phyloP scores from a whole-genome alignment of 2,329 filamentous ascomycete genomes.

The Phoma sp. region DNA sequence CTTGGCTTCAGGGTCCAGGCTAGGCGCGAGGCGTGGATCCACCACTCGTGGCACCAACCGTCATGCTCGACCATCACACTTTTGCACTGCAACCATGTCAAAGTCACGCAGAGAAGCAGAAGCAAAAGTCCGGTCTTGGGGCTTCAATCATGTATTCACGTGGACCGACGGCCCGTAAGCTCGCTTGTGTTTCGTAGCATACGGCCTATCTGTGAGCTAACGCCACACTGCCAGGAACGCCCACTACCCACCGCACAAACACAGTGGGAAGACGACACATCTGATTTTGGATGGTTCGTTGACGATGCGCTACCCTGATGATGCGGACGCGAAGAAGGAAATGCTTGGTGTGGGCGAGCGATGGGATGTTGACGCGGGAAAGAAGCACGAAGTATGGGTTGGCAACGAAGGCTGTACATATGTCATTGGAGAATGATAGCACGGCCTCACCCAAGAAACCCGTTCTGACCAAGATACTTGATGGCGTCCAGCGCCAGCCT shows the following conservation, averaged over 20 bases:
- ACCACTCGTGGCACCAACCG: not conserved
- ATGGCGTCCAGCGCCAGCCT: conserved; percentile 53
- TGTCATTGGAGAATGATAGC: conserved; percentile 63
- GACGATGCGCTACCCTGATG: conserved; percentile 71
- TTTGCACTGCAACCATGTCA: conserved; percentile 28
- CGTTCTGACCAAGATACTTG: conserved; percentile 53
- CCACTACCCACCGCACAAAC: conserved; percentile 72
- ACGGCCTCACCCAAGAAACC: conserved; percentile 46
- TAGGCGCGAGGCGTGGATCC: conserved; percentile 7
- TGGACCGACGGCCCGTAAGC: conserved; percentile 74
- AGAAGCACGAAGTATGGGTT: conserved; percentile 73
- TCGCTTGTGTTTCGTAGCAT: not conserved
- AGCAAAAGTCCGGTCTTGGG: conserved; percentile 70
- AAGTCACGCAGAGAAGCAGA: conserved; percentile 61
- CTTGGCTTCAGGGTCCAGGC: conserved; percentile 9
- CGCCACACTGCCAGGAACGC: conserved; percentile 59
- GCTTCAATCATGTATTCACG: conserved; percentile 72
- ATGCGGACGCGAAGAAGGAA: conserved; percentile 61
- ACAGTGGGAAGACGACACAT: conserved; percentile 70
- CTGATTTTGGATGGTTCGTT: conserved; percentile 69
- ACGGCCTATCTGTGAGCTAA: conserved; percentile 9
- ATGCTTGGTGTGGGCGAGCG: conserved; percentile 67
- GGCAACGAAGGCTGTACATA: conserved; percentile 71
- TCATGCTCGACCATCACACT: not conserved
- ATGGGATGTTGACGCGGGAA: conserved; percentile 69